Conservation (phyloP, 75 land plant species). For the Cunninghamia lanceolata region DNA sequence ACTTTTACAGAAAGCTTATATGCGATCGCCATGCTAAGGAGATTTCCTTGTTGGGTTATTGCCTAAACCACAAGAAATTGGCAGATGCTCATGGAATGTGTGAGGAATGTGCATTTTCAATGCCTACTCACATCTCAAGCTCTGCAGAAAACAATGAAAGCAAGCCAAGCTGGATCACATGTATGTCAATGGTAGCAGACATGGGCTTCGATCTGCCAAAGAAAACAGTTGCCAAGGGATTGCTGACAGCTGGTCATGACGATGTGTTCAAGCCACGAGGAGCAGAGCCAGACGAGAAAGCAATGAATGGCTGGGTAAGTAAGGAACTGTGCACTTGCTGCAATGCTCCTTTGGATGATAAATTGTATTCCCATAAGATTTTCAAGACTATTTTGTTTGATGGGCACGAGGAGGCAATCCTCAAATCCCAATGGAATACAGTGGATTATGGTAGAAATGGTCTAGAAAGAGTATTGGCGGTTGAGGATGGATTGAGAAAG, state of each 20-base stretch:
- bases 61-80: constrained; percentile 39
- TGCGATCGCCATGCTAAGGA: constrained; percentile 49
- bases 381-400: constrained; percentile 7
- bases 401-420: neutral
- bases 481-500: neutral
- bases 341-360: constrained; percentile 6
- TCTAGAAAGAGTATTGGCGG: neutral
- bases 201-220: constrained; percentile 3
- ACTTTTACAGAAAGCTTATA: constrained; percentile 32
- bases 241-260: constrained; percentile 1
- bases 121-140: neutral
- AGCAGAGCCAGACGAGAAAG: neutral
- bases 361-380: constrained; percentile 8
- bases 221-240: neutral
- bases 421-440: constrained; percentile 9
- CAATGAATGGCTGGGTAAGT: constrained; percentile 11
- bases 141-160: constrained; percentile 3
- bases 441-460: neutral
- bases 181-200: constrained; percentile 7
- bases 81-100: constrained; percentile 48
- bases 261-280: constrained; percentile 4
- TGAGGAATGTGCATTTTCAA: constrained; percentile 23
- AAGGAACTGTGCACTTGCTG: constrained; percentile 7
- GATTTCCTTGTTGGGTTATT: constrained; percentile 45
- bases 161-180: constrained; percentile 3